A percentile compares a stretch with the other conserved stretches of the same genome.
phyloP scores from a whole-genome alignment of 108 stramenopile genomes.

The Pseudonitzschia delicatissima region DNA sequence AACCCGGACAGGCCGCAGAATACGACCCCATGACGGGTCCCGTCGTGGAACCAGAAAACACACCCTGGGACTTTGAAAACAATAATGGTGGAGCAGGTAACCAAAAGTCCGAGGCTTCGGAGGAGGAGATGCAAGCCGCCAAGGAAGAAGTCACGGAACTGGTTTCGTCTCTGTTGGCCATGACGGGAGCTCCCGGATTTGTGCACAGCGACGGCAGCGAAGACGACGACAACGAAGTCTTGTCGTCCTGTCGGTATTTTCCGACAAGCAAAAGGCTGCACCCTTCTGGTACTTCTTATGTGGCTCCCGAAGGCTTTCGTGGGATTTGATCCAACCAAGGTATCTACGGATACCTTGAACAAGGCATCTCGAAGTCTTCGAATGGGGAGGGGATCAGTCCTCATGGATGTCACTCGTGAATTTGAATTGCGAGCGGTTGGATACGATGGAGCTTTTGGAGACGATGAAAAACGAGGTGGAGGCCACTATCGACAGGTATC shows the following conservation, averaged over 20 bases:
- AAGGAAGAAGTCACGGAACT: constrained; percentile 63
- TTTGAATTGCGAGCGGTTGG: constrained; percentile 81
- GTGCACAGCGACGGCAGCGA: constrained; percentile 34
- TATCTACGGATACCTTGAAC: constrained; percentile 53
- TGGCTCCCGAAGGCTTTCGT: constrained; percentile 48
- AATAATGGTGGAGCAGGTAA: constrained; percentile 12
- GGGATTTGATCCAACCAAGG: constrained; percentile 76
- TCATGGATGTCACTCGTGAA: constrained; percentile 68
- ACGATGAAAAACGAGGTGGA: constrained; percentile 68
- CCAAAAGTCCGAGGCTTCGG: constrained; percentile 35
- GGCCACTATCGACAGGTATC: constrained; percentile 80
- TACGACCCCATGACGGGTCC: constrained; percentile 21
- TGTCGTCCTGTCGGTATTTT: constrained; percentile 26
- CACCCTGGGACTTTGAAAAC: constrained; percentile 40
- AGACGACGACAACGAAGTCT: constrained; percentile 29
- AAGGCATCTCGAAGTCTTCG: constrained; percentile 60
- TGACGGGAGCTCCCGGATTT: constrained; percentile 84
- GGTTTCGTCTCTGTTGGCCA: constrained; percentile 53
- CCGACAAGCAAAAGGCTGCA: constrained; percentile 3
- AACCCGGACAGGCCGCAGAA: constrained; percentile 29
- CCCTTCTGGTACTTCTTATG: constrained; percentile 3
- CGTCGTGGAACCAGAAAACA: constrained; percentile 18
- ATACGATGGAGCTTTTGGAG: constrained; percentile 77
- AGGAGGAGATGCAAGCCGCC: constrained; percentile 56
- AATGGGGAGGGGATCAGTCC: constrained; percentile 52